A percentile compares a stretch with the other conserved stretches of the same genome.
phyloP scores from a whole-genome alignment of 2,329 filamentous ascomycete species.

The Stachybotrys elegans region DNA sequence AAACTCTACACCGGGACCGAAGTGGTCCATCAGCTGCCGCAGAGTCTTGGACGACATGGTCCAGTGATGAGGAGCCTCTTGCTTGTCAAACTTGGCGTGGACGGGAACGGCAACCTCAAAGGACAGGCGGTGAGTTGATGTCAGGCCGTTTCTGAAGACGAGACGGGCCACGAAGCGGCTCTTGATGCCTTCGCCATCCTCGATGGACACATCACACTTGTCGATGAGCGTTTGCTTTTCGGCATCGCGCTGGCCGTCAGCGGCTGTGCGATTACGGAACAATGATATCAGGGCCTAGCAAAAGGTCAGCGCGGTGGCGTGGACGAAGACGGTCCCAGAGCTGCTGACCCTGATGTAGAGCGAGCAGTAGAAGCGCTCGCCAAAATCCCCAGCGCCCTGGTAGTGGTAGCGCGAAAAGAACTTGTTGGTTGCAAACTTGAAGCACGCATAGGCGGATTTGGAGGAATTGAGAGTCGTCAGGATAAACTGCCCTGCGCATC shows the following conservation, averaged over 20 bases:
- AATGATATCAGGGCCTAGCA: constrained; percentile 62
- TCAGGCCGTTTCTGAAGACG: constrained; percentile 68
- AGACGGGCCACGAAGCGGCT: constrained; percentile 73
- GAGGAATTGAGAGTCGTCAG: constrained; percentile 75
- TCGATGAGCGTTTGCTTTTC: constrained; percentile 69
- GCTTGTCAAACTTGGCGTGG: constrained; percentile 68
- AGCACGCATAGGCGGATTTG: constrained; percentile 73
- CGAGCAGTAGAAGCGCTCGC: constrained; percentile 66
- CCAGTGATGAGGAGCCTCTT: constrained; percentile 65
- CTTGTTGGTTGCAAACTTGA: constrained; percentile 58
- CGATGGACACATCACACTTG: constrained; percentile 66
- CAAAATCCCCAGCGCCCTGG: constrained; percentile 44
- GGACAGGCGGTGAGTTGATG: constrained; percentile 70
- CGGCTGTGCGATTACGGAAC: constrained; percentile 60
- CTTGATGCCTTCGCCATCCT: constrained; percentile 64
- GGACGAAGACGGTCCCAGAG: not conserved
- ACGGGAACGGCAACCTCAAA: constrained; percentile 72
- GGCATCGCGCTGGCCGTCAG: constrained; percentile 50
- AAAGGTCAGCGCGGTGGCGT: not conserved
- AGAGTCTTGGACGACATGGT: constrained; percentile 65
- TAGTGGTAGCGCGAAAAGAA: constrained; percentile 74
- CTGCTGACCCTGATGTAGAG: constrained; percentile 62
- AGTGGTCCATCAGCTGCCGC: constrained; percentile 73
- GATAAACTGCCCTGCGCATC: constrained; percentile 48
- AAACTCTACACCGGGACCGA: constrained; percentile 74